Percentiles rank a stretch among this genome's conserved stretches.
Conservation (phyloP, 1,284 basidiomycete genomes). For the Cryptococcus sp. region DNA sequence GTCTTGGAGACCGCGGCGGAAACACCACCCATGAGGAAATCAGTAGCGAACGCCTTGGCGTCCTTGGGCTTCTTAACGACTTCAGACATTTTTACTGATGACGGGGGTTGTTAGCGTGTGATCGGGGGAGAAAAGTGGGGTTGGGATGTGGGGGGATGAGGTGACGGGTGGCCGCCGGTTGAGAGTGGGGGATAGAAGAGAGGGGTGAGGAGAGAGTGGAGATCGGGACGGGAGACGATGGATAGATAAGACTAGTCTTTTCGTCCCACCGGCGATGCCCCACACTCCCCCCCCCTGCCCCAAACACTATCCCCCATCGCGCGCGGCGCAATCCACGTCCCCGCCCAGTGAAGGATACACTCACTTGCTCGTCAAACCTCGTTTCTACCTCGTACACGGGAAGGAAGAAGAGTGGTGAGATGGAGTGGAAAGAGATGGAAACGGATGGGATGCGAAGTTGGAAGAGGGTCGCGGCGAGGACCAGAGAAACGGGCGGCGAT, state of each 20-base stretch:
- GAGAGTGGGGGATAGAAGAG: not conserved
- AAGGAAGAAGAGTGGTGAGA: constrained; percentile 23
- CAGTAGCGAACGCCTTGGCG: constrained; percentile 49
- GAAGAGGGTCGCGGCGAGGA: constrained; percentile 8
- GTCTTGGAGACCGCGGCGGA: constrained; percentile 87
- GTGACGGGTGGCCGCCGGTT: not conserved
- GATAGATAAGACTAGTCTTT: not conserved
- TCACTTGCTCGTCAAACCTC: constrained; percentile 3
- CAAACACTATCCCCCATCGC: not conserved
- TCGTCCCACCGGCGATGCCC: not conserved
- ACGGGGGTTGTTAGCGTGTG: not conserved
- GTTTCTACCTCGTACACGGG: constrained; percentile 17
- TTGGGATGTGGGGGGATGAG: not conserved
- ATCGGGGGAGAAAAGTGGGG: not conserved
- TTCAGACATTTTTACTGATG: constrained; percentile 36
- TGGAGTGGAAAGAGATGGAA: constrained; percentile 13
- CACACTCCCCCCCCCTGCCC: not conserved
- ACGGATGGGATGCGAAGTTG: constrained; percentile 7
- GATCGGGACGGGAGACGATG: not conserved
- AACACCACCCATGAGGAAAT: constrained; percentile 53
- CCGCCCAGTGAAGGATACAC: constrained; percentile 4
- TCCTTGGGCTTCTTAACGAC: constrained; percentile 50
- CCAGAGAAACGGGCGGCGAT: not conserved
- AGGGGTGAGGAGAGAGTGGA: not conserved
- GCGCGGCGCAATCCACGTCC: not conserved